Percentiles rank a stretch among this genome's conserved stretches.
Evolutionary conservation across 2,329 filamentous ascomycete species (phyloP).

Genomic region (Basipetospora chlamydospora): DNA sequence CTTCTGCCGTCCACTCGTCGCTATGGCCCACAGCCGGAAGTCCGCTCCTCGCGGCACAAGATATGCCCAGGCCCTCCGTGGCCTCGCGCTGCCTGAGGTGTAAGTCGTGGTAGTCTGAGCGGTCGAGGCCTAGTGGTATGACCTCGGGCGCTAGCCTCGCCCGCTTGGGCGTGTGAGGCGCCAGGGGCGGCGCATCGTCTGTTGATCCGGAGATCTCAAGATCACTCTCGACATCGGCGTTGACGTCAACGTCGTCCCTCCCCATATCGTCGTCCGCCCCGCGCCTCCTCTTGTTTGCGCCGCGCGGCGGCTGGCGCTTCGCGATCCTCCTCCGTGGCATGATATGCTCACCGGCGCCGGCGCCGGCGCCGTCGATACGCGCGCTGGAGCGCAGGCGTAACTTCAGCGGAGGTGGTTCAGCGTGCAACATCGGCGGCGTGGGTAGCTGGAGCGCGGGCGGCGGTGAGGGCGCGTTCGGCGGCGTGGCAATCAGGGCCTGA

Average conservation of each 20-base stretch:
- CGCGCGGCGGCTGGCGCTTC: slow-evolving; percentile 9
- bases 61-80: slow-evolving; percentile 17
- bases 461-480: slow-evolving; percentile 12
- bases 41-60: background rate
- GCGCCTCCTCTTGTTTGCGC: slow-evolving; percentile 6
- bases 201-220: slow-evolving; percentile 15
- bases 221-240: slow-evolving; percentile 17
- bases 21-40: slow-evolving; percentile 29
- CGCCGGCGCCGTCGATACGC: slow-evolving; percentile 26
- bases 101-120: slow-evolving; percentile 41
- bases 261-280: slow-evolving; percentile 1
- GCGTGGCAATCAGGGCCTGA: slow-evolving; percentile 38
- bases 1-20: slow-evolving; percentile 44
- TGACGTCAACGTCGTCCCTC: slow-evolving; percentile 1
- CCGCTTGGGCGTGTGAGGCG: slow-evolving; percentile 43
- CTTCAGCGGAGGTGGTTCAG: slow-evolving; percentile 33
- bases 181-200: slow-evolving; percentile 10
- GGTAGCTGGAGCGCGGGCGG: slow-evolving; percentile 7
- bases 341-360: slow-evolving; percentile 20
- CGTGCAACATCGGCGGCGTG: slow-evolving; percentile 1
- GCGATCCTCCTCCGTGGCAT: slow-evolving; percentile 12
- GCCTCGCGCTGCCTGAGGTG: slow-evolving; percentile 17
- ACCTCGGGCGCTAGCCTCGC: slow-evolving; percentile 44
- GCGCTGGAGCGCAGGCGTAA: slow-evolving; percentile 15
- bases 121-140: slow-evolving; percentile 44